Base-by-base conservation (phyloP, 257 asterid species). In the Nicotiana tomentosiformis region DNA sequence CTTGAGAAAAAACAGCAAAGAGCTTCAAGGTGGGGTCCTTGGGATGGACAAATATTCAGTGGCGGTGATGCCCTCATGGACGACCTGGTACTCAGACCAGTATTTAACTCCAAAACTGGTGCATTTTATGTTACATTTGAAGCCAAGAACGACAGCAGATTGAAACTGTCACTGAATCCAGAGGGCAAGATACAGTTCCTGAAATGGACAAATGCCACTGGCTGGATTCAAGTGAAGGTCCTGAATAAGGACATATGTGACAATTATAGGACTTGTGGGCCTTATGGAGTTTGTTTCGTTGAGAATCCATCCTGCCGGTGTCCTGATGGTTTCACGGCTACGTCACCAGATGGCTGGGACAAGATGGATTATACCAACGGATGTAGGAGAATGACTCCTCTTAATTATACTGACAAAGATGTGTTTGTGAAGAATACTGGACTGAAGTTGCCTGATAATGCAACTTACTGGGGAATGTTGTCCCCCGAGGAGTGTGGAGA, bases 21-120 rank as follows among this genome's bases (percentile, higher is more conserved):
- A 11, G 55, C 56, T 7, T 81, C 83, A 18, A 89, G 88, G 74
- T 89, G 91, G 91, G 92, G 91, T 18, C 91, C 93, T 5, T 89
- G 90, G 85, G 85, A 86, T 67, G 92, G 92, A 14, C 32, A 84
- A 2, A 78, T 78, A 49, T 83, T 87, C 11, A 87, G 90, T 29
- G 90, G 91, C 14, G 46, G 80, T 5, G 53, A 49, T 35, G 55
- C 46, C 26, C 37, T 86, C 11, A 86, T 69, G 66, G 56, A 78
- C 3, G 86, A 89, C 10, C 32, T 77, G 1, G 85, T 84, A 2
- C 87, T 84, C 61, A 65, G 15, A 35, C 64, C 81, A 39, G 70
- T 82, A 6, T 91, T 81, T 23, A 17, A 46, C 49, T 82, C 33
- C 7, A 77, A 61, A 16, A 8, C 37, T 3, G 77, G 83, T 46